phyloP scores from a whole-genome alignment of 441 rosid species.

The Manihot esculenta region DNA sequence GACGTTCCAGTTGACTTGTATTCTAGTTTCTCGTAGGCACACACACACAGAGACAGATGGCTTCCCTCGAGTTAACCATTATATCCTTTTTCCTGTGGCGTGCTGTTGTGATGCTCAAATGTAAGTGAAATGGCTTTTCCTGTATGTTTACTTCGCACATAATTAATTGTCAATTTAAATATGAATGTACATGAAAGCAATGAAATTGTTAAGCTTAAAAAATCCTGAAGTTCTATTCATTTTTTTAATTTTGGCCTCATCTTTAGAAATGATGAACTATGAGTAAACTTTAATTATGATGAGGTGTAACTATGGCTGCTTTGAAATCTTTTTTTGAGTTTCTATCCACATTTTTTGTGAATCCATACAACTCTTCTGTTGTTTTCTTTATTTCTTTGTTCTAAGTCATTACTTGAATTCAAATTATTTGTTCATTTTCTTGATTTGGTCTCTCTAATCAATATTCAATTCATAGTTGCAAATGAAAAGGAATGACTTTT shows the following conservation, averaged over 20 bases:
- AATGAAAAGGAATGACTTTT: too few relatives aligned
- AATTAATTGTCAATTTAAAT: neutral
- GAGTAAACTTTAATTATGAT: too few relatives aligned
- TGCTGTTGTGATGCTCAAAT: slow-evolving; percentile 24
- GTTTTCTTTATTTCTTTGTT: too few relatives aligned
- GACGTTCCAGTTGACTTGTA: slow-evolving; percentile 43
- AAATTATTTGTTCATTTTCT: too few relatives aligned
- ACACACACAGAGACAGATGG: slow-evolving; percentile 21
- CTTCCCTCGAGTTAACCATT: slow-evolving; percentile 28
- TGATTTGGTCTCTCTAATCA: too few relatives aligned
- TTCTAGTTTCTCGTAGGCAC: slow-evolving; percentile 23
- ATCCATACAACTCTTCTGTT: too few relatives aligned
- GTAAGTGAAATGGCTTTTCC: slow-evolving; percentile 28
- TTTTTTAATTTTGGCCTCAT: neutral
- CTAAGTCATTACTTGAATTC: too few relatives aligned
- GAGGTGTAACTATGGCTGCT: too few relatives aligned
- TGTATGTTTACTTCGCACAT: neutral
- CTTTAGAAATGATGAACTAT: neutral
- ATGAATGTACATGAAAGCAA: neutral
- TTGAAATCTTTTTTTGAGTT: too few relatives aligned
- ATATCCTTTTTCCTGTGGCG: slow-evolving; percentile 29
- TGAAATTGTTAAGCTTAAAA: neutral
- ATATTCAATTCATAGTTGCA: too few relatives aligned
- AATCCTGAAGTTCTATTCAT: neutral
- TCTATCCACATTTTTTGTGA: too few relatives aligned